phyloP scores from a whole-genome alignment of 2,329 filamentous ascomycete species.

The Penicillium concentricum region DNA sequence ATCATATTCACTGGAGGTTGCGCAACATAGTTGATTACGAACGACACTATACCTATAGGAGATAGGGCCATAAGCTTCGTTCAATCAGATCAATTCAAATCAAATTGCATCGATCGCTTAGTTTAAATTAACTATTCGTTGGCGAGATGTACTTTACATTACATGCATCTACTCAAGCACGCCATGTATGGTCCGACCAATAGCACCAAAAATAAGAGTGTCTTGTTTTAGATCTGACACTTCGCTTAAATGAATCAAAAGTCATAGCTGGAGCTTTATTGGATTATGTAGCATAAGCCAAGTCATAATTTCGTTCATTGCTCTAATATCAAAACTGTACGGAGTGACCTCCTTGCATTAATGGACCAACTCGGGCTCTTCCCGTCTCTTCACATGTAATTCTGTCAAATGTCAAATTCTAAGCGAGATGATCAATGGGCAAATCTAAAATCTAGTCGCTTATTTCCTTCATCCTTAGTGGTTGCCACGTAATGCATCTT shows the following conservation, averaged over 20 bases:
- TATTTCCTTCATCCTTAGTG: constrained; percentile 35
- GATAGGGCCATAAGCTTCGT: not conserved
- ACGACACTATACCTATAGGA: not conserved
- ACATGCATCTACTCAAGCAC: not conserved
- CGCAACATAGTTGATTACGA: constrained; percentile 5
- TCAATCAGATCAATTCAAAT: not conserved
- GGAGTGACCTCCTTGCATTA: not conserved
- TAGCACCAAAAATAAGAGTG: not conserved
- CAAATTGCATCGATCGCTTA: not conserved
- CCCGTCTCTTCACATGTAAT: not conserved
- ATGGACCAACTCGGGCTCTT: not conserved
- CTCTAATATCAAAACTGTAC: not conserved
- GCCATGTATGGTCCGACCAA: not conserved
- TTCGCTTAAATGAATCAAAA: not conserved
- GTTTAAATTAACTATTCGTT: not conserved
- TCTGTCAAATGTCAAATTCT: not conserved
- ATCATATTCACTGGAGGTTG: constrained; percentile 3
- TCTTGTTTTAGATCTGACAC: not conserved
- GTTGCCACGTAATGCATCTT: constrained; percentile 30
- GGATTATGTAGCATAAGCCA: not conserved
- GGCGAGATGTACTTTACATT: not conserved
- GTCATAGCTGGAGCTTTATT: not conserved
- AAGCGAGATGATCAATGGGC: constrained; percentile 20
- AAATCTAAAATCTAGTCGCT: constrained; percentile 38
- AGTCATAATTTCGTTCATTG: not conserved